These are phyloP conservation scores for Nigrograna mackinnonii DNA, from an alignment of 2,329 filamentous ascomycete genomes.

Conservation along the genomic window DNA sequence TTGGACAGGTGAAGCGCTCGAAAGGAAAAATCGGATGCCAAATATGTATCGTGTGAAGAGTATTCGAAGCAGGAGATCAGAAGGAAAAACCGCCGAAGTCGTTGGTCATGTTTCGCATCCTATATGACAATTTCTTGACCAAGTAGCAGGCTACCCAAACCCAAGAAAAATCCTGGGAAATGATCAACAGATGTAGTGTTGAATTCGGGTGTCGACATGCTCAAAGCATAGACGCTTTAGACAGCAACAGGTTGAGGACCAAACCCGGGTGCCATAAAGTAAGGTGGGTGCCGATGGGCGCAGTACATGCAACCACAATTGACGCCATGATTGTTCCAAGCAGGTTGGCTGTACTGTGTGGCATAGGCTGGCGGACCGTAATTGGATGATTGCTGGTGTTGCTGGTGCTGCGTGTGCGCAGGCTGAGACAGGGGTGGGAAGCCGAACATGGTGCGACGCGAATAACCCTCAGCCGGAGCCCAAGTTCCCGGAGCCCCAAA, in stretches of 20 bases:
- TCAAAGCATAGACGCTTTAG: too few relatives aligned
- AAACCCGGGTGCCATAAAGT: constrained; percentile 43
- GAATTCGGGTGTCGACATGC: constrained; percentile 1
- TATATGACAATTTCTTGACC: neutral
- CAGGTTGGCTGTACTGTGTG: constrained; percentile 37
- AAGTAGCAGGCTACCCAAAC: constrained; percentile 1
- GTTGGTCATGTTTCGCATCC: too few relatives aligned
- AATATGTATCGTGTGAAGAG: constrained; percentile 21
- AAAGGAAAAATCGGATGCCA: constrained; percentile 16
- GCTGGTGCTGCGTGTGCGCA: constrained; percentile 47
- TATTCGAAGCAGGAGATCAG: too few relatives aligned
- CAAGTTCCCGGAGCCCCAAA: constrained; percentile 51
- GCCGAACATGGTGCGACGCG: constrained; percentile 46
- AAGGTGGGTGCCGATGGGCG: constrained; percentile 39
- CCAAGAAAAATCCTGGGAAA: neutral
- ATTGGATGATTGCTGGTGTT: constrained; percentile 34
- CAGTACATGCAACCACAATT: constrained; percentile 44
- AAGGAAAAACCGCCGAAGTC: too few relatives aligned
- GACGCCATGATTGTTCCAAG: constrained; percentile 40
- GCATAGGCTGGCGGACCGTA: constrained; percentile 38
- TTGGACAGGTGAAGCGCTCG: constrained; percentile 37
- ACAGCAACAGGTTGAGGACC: constrained; percentile 43
- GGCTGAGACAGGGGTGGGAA: constrained; percentile 42
- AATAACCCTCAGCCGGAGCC: constrained; percentile 49
- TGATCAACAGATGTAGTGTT: constrained; percentile 4